A percentile compares a stretch with the other conserved stretches of the same genome.
phyloP scores from a whole-genome alignment of 805 yeast genomes.

The Scheffersomyces spartinae region DNA sequence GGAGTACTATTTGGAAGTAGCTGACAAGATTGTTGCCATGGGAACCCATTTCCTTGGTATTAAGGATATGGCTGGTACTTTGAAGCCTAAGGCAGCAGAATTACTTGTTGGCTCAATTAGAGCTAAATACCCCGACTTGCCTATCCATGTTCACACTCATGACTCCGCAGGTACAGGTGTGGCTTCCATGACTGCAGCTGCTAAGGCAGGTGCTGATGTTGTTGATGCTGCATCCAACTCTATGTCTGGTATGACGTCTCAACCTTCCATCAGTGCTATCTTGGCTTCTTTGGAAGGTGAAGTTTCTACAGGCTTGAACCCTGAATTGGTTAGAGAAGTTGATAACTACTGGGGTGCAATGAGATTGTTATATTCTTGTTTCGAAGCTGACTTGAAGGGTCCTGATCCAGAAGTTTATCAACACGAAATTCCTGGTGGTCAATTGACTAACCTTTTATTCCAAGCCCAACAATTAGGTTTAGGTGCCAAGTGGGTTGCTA shows the following conservation, averaged over 20 bases:
- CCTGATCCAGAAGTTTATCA: conserved; percentile 98
- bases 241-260: conserved; percentile 97
- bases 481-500: conserved; percentile 93
- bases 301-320: conserved; percentile 60
- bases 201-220: conserved; percentile 94
- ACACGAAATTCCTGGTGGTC: conserved; percentile 99
- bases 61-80: conserved; percentile 99
- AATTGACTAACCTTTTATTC: conserved; percentile 92
- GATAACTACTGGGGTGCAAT: conserved; percentile 99
- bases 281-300: conserved; percentile 88
- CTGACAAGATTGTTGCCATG: conserved; percentile 75
- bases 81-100: conserved; percentile 90
- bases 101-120: conserved; percentile 72
- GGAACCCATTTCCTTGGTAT: conserved; percentile 97
- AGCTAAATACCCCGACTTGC: conserved; percentile 80
- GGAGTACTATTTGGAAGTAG: conserved; percentile 74
- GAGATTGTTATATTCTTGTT: conserved; percentile 91
- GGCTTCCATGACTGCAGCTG: conserved; percentile 91
- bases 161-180: conserved; percentile 99
- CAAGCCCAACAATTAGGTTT: conserved; percentile 99
- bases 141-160: conserved; percentile 98
- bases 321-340: conserved; percentile 60
- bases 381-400: conserved; percentile 97
- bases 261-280: conserved; percentile 90
- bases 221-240: conserved; percentile 97